These are phyloP conservation scores for Dactylellina drechsleri DNA, from an alignment of 2,329 filamentous ascomycete genomes.

Conservation along the genomic window DNA sequence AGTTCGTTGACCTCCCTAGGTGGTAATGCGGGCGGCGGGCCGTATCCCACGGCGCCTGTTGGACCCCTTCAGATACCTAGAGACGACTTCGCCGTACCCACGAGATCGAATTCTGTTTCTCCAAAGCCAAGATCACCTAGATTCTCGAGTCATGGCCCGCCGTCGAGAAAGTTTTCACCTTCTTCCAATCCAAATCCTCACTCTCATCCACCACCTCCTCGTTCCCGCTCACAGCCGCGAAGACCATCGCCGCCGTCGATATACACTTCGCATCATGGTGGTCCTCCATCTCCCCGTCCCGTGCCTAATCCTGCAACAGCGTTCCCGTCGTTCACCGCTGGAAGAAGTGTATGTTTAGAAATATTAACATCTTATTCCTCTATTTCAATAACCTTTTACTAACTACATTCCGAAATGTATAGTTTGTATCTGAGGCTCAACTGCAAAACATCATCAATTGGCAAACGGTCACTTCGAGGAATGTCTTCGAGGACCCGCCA, in stretches of 20 bases:
- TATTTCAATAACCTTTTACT: not conserved
- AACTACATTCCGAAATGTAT: not conserved
- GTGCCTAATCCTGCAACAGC: constrained; percentile 42
- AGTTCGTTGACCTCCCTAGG: constrained; percentile 35
- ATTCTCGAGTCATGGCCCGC: constrained; percentile 16
- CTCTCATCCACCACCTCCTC: constrained; percentile 4
- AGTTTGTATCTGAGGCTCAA: constrained; percentile 47
- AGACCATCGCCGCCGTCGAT: constrained; percentile 38
- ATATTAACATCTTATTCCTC: not conserved
- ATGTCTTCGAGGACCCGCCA: constrained; percentile 49
- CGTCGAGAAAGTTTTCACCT: constrained; percentile 17
- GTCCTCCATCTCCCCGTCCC: constrained; percentile 32
- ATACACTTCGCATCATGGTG: constrained; percentile 13
- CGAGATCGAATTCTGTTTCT: constrained; percentile 37
- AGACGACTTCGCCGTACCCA: constrained; percentile 19
- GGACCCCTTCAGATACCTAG: constrained; percentile 32
- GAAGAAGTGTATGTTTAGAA: constrained; percentile 34
- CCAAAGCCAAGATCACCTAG: constrained; percentile 45
- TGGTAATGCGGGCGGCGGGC: constrained; percentile 31
- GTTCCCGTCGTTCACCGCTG: constrained; percentile 48
- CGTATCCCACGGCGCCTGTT: constrained; percentile 31
- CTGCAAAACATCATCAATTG: constrained; percentile 52
- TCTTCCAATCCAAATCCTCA: constrained; percentile 17
- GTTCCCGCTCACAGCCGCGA: constrained; percentile 13
- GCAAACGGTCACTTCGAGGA: constrained; percentile 50